Conservation (phyloP, 495 filamentous ascomycete species). For the Penicillium parvum region DNA sequence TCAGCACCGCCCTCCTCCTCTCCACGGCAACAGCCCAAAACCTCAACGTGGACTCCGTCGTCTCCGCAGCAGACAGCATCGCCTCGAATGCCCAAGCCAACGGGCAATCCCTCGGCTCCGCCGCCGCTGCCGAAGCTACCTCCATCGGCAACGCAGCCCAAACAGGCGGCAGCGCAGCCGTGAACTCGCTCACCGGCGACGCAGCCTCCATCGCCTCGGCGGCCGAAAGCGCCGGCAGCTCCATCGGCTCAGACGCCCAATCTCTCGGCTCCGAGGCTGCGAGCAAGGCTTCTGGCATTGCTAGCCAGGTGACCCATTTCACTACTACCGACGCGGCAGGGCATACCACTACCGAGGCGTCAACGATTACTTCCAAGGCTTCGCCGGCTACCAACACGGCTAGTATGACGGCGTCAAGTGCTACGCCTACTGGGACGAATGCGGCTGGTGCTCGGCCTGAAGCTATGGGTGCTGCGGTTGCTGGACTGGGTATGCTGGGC, state of each 20-base stretch:
- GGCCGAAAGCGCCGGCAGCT: constrained; percentile 12
- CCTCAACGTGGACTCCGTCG: constrained; percentile 11
- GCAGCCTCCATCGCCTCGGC: constrained; percentile 16
- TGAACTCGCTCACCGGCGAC: constrained; percentile 5
- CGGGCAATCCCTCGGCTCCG: constrained; percentile 8
- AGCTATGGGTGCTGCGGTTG: constrained; percentile 20
- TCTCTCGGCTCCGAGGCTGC: constrained; percentile 14
- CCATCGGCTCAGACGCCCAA: constrained; percentile 9
- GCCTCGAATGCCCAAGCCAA: constrained; percentile 7
- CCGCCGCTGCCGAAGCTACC: constrained; percentile 5
- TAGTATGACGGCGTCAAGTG: constrained; percentile 5
- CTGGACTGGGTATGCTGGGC: constrained; percentile 32
- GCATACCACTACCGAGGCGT: constrained; percentile 14
- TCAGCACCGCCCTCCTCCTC: constrained; percentile 24
- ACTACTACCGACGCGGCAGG: constrained; percentile 19
- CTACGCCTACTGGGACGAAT: constrained; percentile 9
- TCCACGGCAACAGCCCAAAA: constrained; percentile 21
- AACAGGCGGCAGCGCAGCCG: constrained; percentile 15
- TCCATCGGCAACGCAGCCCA: constrained; percentile 8
- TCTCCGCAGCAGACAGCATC: constrained; percentile 11
- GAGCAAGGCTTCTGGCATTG: constrained; percentile 12
- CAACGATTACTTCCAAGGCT: constrained; percentile 14
- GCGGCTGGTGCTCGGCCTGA: constrained; percentile 1
- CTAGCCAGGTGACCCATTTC: constrained; percentile 11
- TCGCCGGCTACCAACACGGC: constrained; percentile 10